These are phyloP conservation scores for Candida ortonii DNA, from an alignment of 805 yeast species.

Conservation along the genomic window DNA sequence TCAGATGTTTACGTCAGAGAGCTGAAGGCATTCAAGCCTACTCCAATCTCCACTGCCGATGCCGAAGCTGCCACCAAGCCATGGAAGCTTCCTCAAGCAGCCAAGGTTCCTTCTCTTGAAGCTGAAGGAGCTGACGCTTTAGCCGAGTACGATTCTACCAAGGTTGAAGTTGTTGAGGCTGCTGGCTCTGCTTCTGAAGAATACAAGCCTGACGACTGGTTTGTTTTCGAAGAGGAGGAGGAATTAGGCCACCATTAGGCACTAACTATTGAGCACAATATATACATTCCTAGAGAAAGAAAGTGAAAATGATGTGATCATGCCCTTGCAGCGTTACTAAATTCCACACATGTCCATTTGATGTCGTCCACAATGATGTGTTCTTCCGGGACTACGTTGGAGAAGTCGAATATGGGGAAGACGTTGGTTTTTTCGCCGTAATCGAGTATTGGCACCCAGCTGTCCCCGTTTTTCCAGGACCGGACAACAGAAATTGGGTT, in stretches of 20 bases:
- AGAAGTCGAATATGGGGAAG: constrained; percentile 14
- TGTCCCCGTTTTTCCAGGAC: constrained; percentile 11
- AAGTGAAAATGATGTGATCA: constrained; percentile 4
- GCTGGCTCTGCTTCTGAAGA: constrained; percentile 43
- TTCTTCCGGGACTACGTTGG: constrained; percentile 11
- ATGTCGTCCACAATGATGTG: constrained; percentile 10
- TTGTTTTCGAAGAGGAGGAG: constrained; percentile 72
- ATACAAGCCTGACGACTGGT: constrained; percentile 66
- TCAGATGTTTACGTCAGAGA: constrained; percentile 85
- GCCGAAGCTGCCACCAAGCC: constrained; percentile 77
- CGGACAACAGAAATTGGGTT: constrained; percentile 25
- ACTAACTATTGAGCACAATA: constrained; percentile 4
- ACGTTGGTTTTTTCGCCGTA: constrained; percentile 17
- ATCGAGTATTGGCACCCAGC: constrained; percentile 13
- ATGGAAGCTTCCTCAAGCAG: constrained; percentile 80
- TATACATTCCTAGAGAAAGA: constrained; percentile 5
- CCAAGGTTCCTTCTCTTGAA: constrained; percentile 71
- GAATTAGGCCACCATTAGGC: constrained; percentile 44
- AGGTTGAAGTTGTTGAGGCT: constrained; percentile 70
- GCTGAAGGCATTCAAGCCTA: constrained; percentile 85
- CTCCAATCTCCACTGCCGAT: constrained; percentile 66
- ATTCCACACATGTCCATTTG: constrained; percentile 25
- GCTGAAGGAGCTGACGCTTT: constrained; percentile 64
- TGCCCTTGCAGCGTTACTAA: constrained; percentile 3
- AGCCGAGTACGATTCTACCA: constrained; percentile 62